phyloP scores from a whole-genome alignment of 2,329 filamentous ascomycete genomes.

The Chrysoporthe cubensis region DNA sequence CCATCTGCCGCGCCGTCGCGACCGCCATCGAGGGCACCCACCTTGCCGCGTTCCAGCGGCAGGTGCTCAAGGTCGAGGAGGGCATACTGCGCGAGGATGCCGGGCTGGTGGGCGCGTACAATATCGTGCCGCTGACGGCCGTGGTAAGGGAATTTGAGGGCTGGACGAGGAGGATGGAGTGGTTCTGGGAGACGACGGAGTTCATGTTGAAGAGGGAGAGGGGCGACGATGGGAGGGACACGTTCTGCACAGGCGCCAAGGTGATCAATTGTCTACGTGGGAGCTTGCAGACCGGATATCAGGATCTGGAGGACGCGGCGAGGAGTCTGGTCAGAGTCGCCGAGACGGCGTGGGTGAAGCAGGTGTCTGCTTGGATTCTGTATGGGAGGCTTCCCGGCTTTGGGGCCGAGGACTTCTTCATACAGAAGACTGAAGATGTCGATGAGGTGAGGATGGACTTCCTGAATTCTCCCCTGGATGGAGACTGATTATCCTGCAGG shows the following conservation, averaged over 20 bases:
- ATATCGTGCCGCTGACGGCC: constrained; percentile 88
- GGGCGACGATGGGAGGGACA: constrained; percentile 27
- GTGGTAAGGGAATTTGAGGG: constrained; percentile 83
- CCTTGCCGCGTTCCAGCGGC: constrained; percentile 78
- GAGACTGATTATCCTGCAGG: constrained; percentile 40
- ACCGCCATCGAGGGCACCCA: constrained; percentile 76
- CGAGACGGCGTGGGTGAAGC: constrained; percentile 88
- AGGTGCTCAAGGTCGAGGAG: constrained; percentile 83
- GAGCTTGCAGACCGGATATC: constrained; percentile 85
- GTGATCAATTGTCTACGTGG: constrained; percentile 77
- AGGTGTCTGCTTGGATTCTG: constrained; percentile 86
- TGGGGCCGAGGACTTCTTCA: constrained; percentile 85
- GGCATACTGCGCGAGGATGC: constrained; percentile 77
- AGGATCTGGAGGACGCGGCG: constrained; percentile 80
- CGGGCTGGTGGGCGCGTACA: constrained; percentile 83
- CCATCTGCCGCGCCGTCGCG: constrained; percentile 85
- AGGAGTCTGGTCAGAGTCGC: constrained; percentile 74
- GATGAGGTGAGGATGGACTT: constrained; percentile 42
- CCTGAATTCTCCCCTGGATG: constrained; percentile 16
- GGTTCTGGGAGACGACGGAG: constrained; percentile 75
- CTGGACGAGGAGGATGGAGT: constrained; percentile 84
- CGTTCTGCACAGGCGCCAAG: constrained; percentile 66
- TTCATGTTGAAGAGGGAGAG: constrained; percentile 61
- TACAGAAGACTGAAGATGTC: constrained; percentile 56
- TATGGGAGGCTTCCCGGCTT: constrained; percentile 82